A percentile compares a stretch with the other conserved stretches of the same genome.
Conservation (phyloP, 495 filamentous ascomycete genomes). For the Physcia stellaris region DNA sequence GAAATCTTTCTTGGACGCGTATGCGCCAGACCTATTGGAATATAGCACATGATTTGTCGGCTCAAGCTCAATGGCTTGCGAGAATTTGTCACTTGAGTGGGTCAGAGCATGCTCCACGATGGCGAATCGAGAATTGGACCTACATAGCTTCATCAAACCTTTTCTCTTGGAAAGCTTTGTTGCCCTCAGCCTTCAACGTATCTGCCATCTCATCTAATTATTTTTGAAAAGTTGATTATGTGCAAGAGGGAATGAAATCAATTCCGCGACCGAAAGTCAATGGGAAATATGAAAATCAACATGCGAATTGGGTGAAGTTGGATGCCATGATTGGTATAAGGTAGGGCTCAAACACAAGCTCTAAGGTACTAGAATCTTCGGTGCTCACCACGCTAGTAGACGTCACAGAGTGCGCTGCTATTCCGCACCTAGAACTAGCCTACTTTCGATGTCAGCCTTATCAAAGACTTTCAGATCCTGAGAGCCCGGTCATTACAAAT, state of each 20-base stretch:
- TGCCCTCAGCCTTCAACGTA: constrained; percentile 85
- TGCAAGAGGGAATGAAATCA: no score
- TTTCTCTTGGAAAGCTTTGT: constrained; percentile 94
- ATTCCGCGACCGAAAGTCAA: background rate
- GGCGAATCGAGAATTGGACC: constrained; percentile 20
- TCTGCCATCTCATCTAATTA: constrained; percentile 43
- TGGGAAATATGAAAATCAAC: background rate
- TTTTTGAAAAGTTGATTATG: no score
- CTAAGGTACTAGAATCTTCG: no score
- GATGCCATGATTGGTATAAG: constrained; percentile 1
- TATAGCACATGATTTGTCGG: constrained; percentile 88
- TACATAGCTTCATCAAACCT: constrained; percentile 94
- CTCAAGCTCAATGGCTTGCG: constrained; percentile 81
- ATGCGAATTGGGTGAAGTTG: no score
- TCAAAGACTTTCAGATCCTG: no score
- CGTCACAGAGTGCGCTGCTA: no score
- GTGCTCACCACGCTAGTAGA: no score
- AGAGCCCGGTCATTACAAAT: no score
- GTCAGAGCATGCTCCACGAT: background rate
- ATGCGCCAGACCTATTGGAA: constrained; percentile 95
- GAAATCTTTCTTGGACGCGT: constrained; percentile 80
- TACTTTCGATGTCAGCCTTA: no score
- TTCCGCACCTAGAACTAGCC: no score
- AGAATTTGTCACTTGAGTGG: constrained; percentile 72
- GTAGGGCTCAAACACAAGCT: no score